Conservation (phyloP, 148 eudicot genomes). For the Euryodendron excelsum region DNA sequence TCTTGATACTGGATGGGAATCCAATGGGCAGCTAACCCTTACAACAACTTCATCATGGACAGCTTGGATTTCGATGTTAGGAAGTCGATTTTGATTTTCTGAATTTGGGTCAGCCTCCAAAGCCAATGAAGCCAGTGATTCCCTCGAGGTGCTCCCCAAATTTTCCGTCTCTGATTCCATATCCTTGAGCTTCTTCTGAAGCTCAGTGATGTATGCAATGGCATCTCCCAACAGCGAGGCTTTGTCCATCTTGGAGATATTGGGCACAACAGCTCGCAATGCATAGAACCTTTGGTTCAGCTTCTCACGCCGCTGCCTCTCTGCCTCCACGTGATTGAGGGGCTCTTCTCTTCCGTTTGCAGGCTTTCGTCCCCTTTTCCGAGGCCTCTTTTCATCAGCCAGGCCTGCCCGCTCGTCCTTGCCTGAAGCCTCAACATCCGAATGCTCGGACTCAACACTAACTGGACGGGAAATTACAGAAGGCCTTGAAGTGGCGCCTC, state of each 20-base stretch:
- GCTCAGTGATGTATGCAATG: conserved; percentile 76
- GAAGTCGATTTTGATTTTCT: conserved; percentile 24
- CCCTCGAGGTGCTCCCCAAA: conserved; percentile 30
- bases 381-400: conserved; percentile 46
- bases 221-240: conserved; percentile 94
- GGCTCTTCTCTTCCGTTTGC: conserved; percentile 74
- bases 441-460: conserved; percentile 54
- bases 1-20: conserved; percentile 65
- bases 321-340: conserved; percentile 91
- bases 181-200: conserved; percentile 76
- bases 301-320: conserved; percentile 83
- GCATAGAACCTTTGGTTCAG: conserved; percentile 92
- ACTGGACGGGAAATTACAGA: conserved; percentile 31
- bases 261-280: conserved; percentile 86
- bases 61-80: conserved; percentile 52
- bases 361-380: conserved; percentile 66
- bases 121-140: conserved; percentile 17
- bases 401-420: conserved; percentile 40
- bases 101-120: conserved; percentile 35
- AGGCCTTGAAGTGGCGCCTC: conserved; percentile 56
- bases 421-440: conserved; percentile 58
- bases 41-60: conserved; percentile 52
- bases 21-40: conserved; percentile 58
- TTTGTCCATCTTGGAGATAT: conserved; percentile 93
- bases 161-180: conserved; percentile 66